Conservation (phyloP, 306 rosid species). For the Prunus persica region Prunus_persica_NCBIv2 NC_034010.1:19171501-19172000, state of each 20-base stretch:
- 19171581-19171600: neutral
- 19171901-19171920: conserved; percentile 20
- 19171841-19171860: conserved; percentile 17
- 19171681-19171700: conserved; percentile 10
- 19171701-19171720: conserved; percentile 23
- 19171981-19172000: conserved; percentile 12
- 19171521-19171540: neutral
- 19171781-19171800: conserved; percentile 30
- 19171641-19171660: neutral
- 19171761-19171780: conserved; percentile 19
- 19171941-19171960: conserved; percentile 23
- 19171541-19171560: neutral
- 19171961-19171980: conserved; percentile 17
- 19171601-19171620: conserved; percentile 9
- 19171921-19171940: conserved; percentile 44
- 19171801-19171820: conserved; percentile 16
- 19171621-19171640: neutral
- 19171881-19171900: conserved; percentile 28
- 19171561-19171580: neutral
- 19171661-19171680: neutral
- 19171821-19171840: conserved; percentile 13
- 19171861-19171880: conserved; percentile 12
- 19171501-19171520: too few species aligned
- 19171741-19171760: conserved; percentile 25
- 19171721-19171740: conserved; percentile 43